These are phyloP conservation scores for Mrakia hoshinonis DNA, from an alignment of 768 basidiomycete genomes.

Conservation along the genomic window DNA sequence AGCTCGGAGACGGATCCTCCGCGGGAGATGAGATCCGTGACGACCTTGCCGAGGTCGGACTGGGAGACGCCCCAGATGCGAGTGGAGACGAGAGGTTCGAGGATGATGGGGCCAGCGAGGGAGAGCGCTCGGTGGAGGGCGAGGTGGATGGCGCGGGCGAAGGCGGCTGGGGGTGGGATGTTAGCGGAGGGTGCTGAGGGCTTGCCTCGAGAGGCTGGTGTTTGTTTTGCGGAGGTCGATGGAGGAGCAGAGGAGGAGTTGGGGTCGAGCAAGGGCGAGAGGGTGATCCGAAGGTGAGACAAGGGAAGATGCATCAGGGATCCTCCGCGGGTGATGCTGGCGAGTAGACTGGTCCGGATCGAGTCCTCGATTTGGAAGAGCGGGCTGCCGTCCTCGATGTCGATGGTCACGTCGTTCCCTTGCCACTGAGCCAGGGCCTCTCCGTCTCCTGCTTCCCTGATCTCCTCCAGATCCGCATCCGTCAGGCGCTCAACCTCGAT, in stretches of 20 bases:
- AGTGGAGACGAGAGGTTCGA: conserved; percentile 69
- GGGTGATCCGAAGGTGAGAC: conserved; percentile 54
- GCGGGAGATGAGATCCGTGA: conserved; percentile 75
- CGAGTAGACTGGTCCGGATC: conserved; percentile 32
- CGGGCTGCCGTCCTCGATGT: conserved; percentile 48
- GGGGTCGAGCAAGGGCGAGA: conserved; percentile 46
- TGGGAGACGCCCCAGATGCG: conserved; percentile 62
- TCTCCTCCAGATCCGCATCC: conserved; percentile 6
- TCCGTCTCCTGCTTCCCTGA: conserved; percentile 9
- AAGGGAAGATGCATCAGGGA: conserved; percentile 67
- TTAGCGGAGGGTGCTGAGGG: background rate
- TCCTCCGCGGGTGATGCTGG: conserved; percentile 57
- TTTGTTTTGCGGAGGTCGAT: background rate
- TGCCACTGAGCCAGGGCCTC: conserved; percentile 49
- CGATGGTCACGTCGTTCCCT: conserved; percentile 59
- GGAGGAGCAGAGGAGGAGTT: background rate
- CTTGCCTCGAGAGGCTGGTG: background rate
- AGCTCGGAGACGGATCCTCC: conserved; percentile 71
- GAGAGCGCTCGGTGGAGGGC: conserved; percentile 57
- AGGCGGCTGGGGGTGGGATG: conserved; percentile 50
- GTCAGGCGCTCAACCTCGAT: conserved; percentile 45
- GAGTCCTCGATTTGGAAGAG: conserved; percentile 33
- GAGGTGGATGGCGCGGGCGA: conserved; percentile 52
- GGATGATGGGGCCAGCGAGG: conserved; percentile 57
- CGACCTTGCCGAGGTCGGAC: conserved; percentile 62